Evolutionary conservation across 2,329 filamentous ascomycete genomes (phyloP).

Genomic region (Davidsoniella australis): DNA sequence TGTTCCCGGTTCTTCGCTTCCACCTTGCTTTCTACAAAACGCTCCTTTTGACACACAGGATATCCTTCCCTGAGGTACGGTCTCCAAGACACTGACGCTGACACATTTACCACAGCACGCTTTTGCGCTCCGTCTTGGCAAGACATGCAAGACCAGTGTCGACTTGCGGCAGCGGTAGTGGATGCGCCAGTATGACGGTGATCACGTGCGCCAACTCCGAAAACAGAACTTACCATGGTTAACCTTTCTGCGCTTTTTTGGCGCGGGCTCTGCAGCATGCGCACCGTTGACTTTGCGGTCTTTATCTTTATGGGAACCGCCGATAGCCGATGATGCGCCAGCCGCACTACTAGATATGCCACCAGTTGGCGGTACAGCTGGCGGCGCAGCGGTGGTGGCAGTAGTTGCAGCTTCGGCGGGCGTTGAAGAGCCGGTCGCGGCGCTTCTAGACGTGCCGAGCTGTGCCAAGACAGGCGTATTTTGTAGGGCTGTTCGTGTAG

Average conservation of each 20-base stretch:
- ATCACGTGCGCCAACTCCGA: too few relatives aligned
- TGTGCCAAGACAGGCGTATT: too few relatives aligned
- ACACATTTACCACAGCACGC: too few relatives aligned
- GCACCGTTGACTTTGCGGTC: conserved; percentile 3
- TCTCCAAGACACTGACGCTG: too few relatives aligned
- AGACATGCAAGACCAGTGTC: background rate
- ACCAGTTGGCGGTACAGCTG: background rate
- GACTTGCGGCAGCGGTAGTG: too few relatives aligned
- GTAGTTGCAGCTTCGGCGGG: background rate
- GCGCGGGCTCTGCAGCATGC: conserved; percentile 17
- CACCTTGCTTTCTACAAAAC: too few relatives aligned
- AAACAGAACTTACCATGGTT: conserved; percentile 53
- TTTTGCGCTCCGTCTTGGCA: background rate
- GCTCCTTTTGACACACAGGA: too few relatives aligned
- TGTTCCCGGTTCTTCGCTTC: too few relatives aligned
- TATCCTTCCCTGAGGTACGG: too few relatives aligned
- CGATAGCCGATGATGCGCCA: background rate
- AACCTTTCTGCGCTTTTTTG: conserved; percentile 76
- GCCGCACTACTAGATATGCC: background rate
- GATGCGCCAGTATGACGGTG: too few relatives aligned
- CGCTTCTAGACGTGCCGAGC: background rate
- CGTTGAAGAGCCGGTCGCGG: background rate
- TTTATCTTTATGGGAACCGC: conserved; percentile 2
- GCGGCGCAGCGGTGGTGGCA: background rate
- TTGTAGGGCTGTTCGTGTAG: too few relatives aligned